Conservation (phyloP, 2,329 filamentous ascomycete genomes). For the Cercospora zeina region DNA sequence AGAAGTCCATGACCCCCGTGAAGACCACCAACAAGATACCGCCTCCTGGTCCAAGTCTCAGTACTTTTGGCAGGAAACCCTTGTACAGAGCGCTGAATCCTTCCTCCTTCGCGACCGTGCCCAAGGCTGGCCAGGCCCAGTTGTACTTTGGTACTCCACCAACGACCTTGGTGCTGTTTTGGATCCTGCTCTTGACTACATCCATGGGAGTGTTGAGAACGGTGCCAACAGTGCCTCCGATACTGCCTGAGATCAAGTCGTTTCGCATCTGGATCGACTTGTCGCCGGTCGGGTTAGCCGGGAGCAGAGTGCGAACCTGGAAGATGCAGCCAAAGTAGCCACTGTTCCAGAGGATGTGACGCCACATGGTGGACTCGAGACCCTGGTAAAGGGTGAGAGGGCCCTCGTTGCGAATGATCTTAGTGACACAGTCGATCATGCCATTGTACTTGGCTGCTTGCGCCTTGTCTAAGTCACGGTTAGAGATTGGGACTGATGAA, state of each 20-base stretch:
- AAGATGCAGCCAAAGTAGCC: slow-evolving; percentile 99
- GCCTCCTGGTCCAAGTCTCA: slow-evolving; percentile 70
- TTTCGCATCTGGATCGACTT: slow-evolving; percentile 82
- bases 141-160: slow-evolving; percentile 91
- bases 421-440: slow-evolving; percentile 74
- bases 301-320: slow-evolving; percentile 85
- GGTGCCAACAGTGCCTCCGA: slow-evolving; percentile 89
- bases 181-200: slow-evolving; percentile 96
- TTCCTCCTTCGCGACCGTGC: slow-evolving; percentile 87
- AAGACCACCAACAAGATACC: slow-evolving; percentile 80
- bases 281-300: slow-evolving; percentile 65
- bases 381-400: slow-evolving; percentile 91
- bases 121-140: slow-evolving; percentile 90
- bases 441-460: slow-evolving; percentile 85
- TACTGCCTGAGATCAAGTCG: slow-evolving; percentile 79
- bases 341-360: slow-evolving; percentile 90
- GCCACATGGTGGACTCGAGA: slow-evolving; percentile 94
- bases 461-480: slow-evolving; percentile 66
- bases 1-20: slow-evolving; percentile 90
- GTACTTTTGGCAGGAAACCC: slow-evolving; percentile 94
- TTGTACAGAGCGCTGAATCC: slow-evolving; percentile 93
- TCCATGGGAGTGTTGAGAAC: slow-evolving; percentile 94
- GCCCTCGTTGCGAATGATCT: slow-evolving; percentile 83
- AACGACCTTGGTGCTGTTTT: slow-evolving; percentile 84
- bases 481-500: slow-evolving; percentile 1